Evolutionary conservation across 768 basidiomycete genomes (phyloP).

Genomic region (Leccinum longicurvipes): DNA sequence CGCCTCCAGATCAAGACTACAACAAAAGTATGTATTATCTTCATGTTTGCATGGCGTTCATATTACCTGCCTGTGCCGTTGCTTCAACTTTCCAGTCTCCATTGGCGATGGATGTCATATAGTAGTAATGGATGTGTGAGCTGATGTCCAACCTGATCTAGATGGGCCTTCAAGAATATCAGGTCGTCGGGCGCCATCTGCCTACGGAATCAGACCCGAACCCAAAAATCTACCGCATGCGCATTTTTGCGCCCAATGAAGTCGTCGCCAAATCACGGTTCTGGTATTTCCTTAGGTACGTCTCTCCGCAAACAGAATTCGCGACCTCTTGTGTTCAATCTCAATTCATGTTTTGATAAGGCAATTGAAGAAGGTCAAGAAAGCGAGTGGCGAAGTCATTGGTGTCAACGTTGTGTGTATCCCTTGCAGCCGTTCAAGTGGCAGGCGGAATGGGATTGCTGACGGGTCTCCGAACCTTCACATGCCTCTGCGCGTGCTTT

Average conservation of each 20-base stretch:
- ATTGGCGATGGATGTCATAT: conserved; percentile 32
- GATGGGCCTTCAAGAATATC: conserved; percentile 89
- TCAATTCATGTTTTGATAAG: conserved; percentile 35
- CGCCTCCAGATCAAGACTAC: conserved; percentile 21
- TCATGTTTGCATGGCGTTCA: neutral
- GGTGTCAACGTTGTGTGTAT: conserved; percentile 95
- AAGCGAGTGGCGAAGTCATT: conserved; percentile 98
- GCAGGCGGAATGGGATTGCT: conserved; percentile 77
- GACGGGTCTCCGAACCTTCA: conserved; percentile 29
- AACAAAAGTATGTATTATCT: conserved; percentile 29
- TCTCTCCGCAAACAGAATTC: neutral
- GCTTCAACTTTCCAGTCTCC: neutral
- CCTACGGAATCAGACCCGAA: conserved; percentile 90
- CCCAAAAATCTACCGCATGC: conserved; percentile 99
- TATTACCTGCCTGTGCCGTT: neutral
- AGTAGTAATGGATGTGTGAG: conserved; percentile 16
- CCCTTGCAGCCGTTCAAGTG: conserved; percentile 76
- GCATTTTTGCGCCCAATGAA: conserved; percentile 98
- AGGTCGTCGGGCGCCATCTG: conserved; percentile 96
- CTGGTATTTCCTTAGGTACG: conserved; percentile 98
- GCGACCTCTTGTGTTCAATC: neutral
- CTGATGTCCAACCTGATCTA: conserved; percentile 25
- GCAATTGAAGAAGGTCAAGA: conserved; percentile 99
- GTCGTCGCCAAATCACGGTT: conserved; percentile 99
- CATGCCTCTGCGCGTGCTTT: conserved; percentile 14